Evolutionary conservation across 129 eudicot genomes (phyloP).

Genomic region (Logfia minima): DNA sequence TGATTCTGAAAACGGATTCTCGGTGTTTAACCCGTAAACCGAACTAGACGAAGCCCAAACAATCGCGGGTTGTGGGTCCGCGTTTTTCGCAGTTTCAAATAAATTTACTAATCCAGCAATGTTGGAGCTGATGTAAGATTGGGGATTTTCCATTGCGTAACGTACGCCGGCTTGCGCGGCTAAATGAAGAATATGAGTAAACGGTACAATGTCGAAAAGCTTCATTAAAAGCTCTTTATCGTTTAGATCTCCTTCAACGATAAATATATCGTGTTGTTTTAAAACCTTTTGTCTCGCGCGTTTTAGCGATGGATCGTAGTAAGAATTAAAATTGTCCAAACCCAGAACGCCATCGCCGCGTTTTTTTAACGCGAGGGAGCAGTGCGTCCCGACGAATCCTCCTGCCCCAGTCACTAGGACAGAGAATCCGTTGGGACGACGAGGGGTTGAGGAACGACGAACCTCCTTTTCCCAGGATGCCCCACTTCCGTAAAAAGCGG

Average conservation of each 20-base stretch:
- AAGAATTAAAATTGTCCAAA: conserved; percentile 61
- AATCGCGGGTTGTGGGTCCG: conserved; percentile 72
- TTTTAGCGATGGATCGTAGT: conserved; percentile 70
- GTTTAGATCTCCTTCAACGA: conserved; percentile 71
- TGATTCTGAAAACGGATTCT: conserved; percentile 66
- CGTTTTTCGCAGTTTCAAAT: conserved; percentile 51
- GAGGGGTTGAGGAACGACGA: conserved; percentile 69
- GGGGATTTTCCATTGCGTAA: conserved; percentile 78
- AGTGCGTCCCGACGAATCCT: conserved; percentile 68
- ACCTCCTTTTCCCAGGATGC: conserved; percentile 80
- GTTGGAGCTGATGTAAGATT: conserved; percentile 58
- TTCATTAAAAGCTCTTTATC: conserved; percentile 55
- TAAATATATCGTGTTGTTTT: conserved; percentile 44
- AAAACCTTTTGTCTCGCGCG: conserved; percentile 58
- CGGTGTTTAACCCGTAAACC: conserved; percentile 67
- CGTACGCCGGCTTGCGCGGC: conserved; percentile 83
- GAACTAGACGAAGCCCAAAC: conserved; percentile 82
- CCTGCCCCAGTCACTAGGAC: conserved; percentile 81
- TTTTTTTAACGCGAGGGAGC: conserved; percentile 60
- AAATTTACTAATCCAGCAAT: conserved; percentile 70
- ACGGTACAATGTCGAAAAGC: conserved; percentile 67
- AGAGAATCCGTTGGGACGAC: conserved; percentile 55
- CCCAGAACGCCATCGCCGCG: conserved; percentile 81
- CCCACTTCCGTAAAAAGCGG: conserved; percentile 76
- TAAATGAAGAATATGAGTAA: conserved; percentile 58